These are phyloP conservation scores for Mortierella polycephala DNA, from an alignment of 371 early-diverging fungal genomes.

Conservation along the genomic window DNA sequence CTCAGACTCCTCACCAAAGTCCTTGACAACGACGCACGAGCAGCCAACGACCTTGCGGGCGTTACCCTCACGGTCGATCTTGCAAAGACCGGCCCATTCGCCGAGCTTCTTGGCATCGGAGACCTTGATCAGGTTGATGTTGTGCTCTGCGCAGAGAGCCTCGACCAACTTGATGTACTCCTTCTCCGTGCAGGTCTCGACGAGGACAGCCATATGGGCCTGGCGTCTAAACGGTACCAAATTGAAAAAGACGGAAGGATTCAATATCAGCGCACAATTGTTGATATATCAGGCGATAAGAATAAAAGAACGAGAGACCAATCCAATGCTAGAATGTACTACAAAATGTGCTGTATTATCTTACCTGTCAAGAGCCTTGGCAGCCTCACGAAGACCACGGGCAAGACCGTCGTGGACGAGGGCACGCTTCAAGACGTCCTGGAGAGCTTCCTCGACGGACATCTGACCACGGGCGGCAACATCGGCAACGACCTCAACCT, in stretches of 20 bases:
- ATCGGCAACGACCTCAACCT: conserved; percentile 87
- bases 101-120: conserved; percentile 98
- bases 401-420: conserved; percentile 96
- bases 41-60: conserved; percentile 98
- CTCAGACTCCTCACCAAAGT: conserved; percentile 98
- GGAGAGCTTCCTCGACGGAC: conserved; percentile 97
- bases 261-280: no score
- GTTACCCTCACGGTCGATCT: conserved; percentile 98
- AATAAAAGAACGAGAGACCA: no score
- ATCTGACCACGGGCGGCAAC: conserved; percentile 78
- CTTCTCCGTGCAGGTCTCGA: conserved; percentile 95
- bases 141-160: conserved; percentile 98
- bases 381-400: conserved; percentile 97
- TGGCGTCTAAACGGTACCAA: conserved; percentile 68
- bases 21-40: conserved; percentile 96
- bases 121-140: conserved; percentile 98
- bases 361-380: conserved; percentile 97
- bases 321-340: no score
- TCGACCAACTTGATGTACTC: conserved; percentile 96
- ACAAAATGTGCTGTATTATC: no score
- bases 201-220: conserved; percentile 96
- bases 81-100: conserved; percentile 99
- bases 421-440: conserved; percentile 96
- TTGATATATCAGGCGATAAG: no score
- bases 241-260: neutral